Conservation (phyloP, 2,329 filamentous ascomycete genomes). For the Amauroascus niger region DNA sequence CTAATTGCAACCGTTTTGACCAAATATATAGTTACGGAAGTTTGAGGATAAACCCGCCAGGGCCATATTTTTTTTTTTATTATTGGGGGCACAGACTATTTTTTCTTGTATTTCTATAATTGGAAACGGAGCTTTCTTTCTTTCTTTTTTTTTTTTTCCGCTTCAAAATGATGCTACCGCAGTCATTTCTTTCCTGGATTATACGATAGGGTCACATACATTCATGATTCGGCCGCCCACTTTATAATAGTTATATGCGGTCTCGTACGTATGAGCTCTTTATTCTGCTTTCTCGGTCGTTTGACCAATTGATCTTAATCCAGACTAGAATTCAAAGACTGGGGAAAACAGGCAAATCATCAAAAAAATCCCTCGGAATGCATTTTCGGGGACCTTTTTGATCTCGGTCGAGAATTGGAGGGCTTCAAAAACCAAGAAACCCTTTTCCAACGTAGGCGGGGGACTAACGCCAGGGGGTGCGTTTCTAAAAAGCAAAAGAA, state of each 20-base stretch:
- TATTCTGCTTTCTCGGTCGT: background rate
- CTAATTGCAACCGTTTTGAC: background rate
- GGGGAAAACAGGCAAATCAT: background rate
- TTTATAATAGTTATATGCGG: background rate
- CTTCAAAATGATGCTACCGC: conserved; percentile 2
- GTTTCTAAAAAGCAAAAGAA: no score
- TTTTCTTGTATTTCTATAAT: conserved; percentile 6
- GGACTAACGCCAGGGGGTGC: no score
- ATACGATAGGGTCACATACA: background rate
- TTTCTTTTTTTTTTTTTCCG: background rate
- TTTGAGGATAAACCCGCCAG: background rate
- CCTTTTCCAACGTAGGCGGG: no score
- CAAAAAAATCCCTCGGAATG: background rate
- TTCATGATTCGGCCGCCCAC: background rate
- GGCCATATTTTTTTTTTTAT: background rate
- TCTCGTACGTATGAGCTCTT: background rate
- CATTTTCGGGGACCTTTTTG: no score
- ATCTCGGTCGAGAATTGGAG: background rate
- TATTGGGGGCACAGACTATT: conserved; percentile 1
- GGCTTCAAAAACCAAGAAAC: background rate
- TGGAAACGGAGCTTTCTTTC: background rate
- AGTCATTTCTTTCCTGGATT: background rate
- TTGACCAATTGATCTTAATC: background rate
- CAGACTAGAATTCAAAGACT: background rate
- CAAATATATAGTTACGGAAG: background rate